Conservation (phyloP, 2,329 filamentous ascomycete genomes). For the Fusarium sp. region DNA sequence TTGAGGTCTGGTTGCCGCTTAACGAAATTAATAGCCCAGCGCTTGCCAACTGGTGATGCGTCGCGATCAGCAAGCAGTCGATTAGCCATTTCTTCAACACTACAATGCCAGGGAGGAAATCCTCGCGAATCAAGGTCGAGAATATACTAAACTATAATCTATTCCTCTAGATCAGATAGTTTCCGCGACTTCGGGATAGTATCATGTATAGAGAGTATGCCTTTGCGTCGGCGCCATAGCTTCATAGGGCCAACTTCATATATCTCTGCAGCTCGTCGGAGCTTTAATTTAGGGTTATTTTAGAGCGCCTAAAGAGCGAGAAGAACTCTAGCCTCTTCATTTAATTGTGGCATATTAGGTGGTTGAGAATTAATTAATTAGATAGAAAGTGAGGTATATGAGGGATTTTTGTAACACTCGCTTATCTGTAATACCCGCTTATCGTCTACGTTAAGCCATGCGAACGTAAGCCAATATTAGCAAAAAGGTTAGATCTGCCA, state of each 20-base stretch:
- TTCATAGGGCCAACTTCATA: too few relatives aligned
- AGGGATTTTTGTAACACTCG: too few relatives aligned
- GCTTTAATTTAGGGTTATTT: neutral
- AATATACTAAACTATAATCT: conserved; percentile 32
- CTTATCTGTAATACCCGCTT: too few relatives aligned
- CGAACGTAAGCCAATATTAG: too few relatives aligned
- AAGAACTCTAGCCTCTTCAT: neutral
- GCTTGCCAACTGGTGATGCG: conserved; percentile 32
- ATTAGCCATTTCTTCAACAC: conserved; percentile 43
- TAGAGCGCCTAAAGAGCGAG: neutral
- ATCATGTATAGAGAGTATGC: too few relatives aligned
- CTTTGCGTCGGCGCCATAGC: too few relatives aligned
- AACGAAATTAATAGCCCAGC: conserved; percentile 45
- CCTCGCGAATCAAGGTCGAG: conserved; percentile 40
- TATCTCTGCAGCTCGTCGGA: neutral
- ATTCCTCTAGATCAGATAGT: conserved; percentile 11
- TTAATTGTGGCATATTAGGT: neutral
- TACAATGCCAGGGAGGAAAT: conserved; percentile 34
- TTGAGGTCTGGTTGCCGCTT: conserved; percentile 39
- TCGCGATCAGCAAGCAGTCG: conserved; percentile 17
- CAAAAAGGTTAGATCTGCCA: too few relatives aligned
- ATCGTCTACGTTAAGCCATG: too few relatives aligned
- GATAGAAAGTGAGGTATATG: neutral
- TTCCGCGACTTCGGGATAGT: too few relatives aligned
- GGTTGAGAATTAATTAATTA: neutral